These are phyloP conservation scores for Xerocomellus chrysenteron DNA, from an alignment of 768 basidiomycete species.

Conservation along the genomic window DNA sequence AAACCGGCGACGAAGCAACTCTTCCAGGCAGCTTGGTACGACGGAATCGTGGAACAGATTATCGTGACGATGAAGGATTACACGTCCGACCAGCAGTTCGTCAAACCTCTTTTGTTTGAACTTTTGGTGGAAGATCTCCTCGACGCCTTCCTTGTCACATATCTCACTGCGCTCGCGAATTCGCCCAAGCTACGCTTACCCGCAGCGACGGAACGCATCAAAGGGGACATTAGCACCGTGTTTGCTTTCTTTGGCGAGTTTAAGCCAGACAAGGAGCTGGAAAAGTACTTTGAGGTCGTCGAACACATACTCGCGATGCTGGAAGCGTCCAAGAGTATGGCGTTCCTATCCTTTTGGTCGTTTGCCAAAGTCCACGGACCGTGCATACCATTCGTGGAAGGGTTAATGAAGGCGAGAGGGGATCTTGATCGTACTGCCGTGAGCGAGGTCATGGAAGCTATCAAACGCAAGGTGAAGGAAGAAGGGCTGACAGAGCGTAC, in stretches of 20 bases:
- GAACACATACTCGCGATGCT: constrained; percentile 81
- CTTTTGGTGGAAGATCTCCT: constrained; percentile 90
- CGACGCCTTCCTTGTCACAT: constrained; percentile 85
- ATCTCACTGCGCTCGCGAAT: constrained; percentile 84
- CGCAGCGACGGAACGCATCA: constrained; percentile 77
- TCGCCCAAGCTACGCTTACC: constrained; percentile 87
- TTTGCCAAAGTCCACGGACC: constrained; percentile 95
- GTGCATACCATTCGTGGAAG: constrained; percentile 88
- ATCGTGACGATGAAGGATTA: constrained; percentile 96
- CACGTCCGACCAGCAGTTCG: constrained; percentile 88
- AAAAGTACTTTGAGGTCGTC: constrained; percentile 80
- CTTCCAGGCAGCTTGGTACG: constrained; percentile 89
- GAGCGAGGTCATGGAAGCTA: constrained; percentile 89
- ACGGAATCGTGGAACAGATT: constrained; percentile 82
- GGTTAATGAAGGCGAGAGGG: constrained; percentile 82
- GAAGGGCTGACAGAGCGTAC: constrained; percentile 80
- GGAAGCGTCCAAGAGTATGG: constrained; percentile 84
- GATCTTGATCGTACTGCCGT: constrained; percentile 89
- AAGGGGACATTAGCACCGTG: constrained; percentile 73
- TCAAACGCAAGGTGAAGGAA: constrained; percentile 90
- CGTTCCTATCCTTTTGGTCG: constrained; percentile 89
- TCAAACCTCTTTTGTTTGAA: constrained; percentile 89
- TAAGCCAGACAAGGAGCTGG: constrained; percentile 77
- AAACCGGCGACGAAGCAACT: constrained; percentile 82
- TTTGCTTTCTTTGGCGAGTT: constrained; percentile 80